Percentiles rank a stretch among this genome's conserved stretches.
These are phyloP conservation scores for Lodderomyces jiufengensis DNA, from an alignment of 1,139 yeast species.

Conservation along the genomic window DNA sequence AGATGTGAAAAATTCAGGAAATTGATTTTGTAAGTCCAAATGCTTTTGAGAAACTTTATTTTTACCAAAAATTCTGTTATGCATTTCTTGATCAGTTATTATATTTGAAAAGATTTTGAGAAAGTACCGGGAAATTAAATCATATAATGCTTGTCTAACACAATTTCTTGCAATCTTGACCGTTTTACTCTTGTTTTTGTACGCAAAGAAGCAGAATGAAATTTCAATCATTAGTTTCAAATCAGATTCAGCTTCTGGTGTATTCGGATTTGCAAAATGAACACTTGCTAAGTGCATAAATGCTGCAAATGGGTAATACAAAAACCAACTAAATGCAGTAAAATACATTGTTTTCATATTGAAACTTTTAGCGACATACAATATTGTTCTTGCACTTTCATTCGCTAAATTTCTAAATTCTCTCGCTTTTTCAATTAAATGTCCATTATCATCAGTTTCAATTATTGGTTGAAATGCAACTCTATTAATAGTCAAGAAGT, in stretches of 20 bases:
- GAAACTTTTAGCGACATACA: slow-evolving; percentile 21
- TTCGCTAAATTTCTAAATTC: slow-evolving; percentile 22
- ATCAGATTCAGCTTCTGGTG: slow-evolving; percentile 25
- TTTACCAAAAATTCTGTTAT: slow-evolving; percentile 1
- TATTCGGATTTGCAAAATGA: slow-evolving; percentile 26
- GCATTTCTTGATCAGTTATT: not conserved
- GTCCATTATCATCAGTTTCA: slow-evolving; percentile 15
- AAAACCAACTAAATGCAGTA: slow-evolving; percentile 29
- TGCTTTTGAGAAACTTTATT: slow-evolving; percentile 6
- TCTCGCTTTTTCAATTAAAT: slow-evolving; percentile 12
- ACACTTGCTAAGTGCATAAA: slow-evolving; percentile 27
- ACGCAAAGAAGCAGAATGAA: slow-evolving; percentile 22
- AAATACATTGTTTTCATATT: slow-evolving; percentile 18
- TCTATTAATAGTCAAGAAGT: slow-evolving; percentile 33
- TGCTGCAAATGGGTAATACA: slow-evolving; percentile 32
- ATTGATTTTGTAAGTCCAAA: slow-evolving; percentile 6
- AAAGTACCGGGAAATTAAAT: slow-evolving; percentile 7
- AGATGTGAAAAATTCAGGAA: slow-evolving; percentile 8
- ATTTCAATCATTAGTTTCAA: slow-evolving; percentile 26
- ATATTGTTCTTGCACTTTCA: slow-evolving; percentile 33
- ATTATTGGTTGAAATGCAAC: slow-evolving; percentile 25
- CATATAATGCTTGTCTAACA: slow-evolving; percentile 7
- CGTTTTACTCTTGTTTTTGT: not conserved
- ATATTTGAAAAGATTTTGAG: slow-evolving; percentile 4
- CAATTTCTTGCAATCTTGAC: slow-evolving; percentile 6